Evolutionary conservation across 1,284 basidiomycete species (phyloP).

Genomic region (Golubevia pallescens): DNA sequence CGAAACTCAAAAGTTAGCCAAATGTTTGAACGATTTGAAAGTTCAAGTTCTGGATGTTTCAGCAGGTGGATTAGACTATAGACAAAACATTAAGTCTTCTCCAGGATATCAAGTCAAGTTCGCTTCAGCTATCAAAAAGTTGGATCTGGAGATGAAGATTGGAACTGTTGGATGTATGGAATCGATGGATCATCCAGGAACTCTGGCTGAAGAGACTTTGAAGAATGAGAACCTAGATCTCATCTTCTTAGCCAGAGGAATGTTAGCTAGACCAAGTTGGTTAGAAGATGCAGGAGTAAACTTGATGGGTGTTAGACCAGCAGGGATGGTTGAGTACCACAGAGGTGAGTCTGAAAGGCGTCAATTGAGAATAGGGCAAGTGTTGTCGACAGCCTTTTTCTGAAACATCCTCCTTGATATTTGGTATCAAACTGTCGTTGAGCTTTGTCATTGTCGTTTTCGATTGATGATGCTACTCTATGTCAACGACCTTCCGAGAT

Average conservation of each 20-base stretch:
- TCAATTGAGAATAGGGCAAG: no score
- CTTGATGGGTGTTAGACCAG: constrained; percentile 20
- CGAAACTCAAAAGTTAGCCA: constrained; percentile 37
- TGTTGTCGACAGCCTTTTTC: no score
- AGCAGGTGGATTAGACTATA: constrained; percentile 28
- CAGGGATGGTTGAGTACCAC: neutral
- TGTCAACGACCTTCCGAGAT: no score
- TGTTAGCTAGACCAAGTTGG: constrained; percentile 48
- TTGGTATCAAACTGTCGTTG: no score
- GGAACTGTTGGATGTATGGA: constrained; percentile 54
- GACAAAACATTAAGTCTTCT: constrained; percentile 30
- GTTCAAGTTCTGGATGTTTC: constrained; percentile 55
- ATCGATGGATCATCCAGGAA: constrained; percentile 25
- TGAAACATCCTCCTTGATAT: no score
- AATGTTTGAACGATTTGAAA: constrained; percentile 33
- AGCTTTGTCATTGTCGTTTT: no score
- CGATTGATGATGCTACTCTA: no score
- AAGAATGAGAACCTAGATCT: constrained; percentile 31
- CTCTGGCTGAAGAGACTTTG: constrained; percentile 42
- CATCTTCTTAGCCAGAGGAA: constrained; percentile 38
- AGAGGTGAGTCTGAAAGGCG: no score
- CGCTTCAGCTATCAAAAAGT: constrained; percentile 25
- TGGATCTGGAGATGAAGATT: constrained; percentile 34
- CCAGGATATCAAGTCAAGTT: constrained; percentile 53
- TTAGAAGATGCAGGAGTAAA: constrained; percentile 27